Evolutionary conservation across 768 basidiomycete species (phyloP), one percentile per base, ranked within the genome.

Genomic region (Scleroderma bovista): DNA sequence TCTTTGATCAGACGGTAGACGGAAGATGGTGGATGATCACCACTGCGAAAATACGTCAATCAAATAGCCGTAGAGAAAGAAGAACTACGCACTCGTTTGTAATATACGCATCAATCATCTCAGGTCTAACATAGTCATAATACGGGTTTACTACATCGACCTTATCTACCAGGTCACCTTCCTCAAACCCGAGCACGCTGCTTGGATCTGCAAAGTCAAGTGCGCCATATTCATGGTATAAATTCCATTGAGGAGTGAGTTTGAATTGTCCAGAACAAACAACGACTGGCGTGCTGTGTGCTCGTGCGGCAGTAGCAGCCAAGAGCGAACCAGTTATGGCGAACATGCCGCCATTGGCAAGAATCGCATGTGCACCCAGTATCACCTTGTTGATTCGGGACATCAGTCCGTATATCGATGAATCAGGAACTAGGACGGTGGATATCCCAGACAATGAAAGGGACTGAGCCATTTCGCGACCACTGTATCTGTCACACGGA

Each of bases 191-290:
- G 36, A 71, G 73, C 46, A 85, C 80, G 44, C 78, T 79, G 63
- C 82, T 80, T 41, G 81, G 83, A 54, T 78, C 75, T 2, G 85
- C 86, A 57, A 88, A 87, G 72, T 88, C 93, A 54, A 84, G 77
- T 49, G 88, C 88, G 24, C 84, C 88, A 58, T 88, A 88, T 64
- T 89, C 86, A 56, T 89, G 86, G 65, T 91, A 89, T 48, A 90
- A 67, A 66, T 91, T 89, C 87, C 91, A 93, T 23, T 86, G 68
- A 9, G 93, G 94, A 7, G 93, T 94, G 56, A 98, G 73, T 65
- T 99, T 99, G 73, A 93, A 99, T 68, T 96, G 93, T 2, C 95
- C 96, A 2, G 91, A 87, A 60, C 90, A 92, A 12, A 96, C 88
- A 33, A 95, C 88, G 39, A 97, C 88, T 0, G 93, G 93, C 17